Percentiles rank a stretch among this genome's conserved stretches.
phyloP scores from a whole-genome alignment of 352 stramenopile species.

The Phytophthora multivora region DNA sequence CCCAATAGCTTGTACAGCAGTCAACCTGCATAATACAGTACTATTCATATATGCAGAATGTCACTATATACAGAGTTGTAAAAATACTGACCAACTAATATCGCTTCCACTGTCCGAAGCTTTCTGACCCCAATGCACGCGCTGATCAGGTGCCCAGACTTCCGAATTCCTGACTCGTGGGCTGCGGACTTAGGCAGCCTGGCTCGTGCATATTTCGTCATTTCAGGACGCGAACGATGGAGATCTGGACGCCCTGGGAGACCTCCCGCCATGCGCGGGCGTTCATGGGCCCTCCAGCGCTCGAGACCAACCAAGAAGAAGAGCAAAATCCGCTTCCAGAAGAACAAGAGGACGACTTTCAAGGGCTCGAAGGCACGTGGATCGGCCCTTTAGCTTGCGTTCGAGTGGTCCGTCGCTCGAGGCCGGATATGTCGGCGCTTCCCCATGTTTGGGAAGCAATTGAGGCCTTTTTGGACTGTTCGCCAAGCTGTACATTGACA shows the following conservation, averaged over 20 bases:
- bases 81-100: not conserved
- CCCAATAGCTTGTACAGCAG: too few species aligned
- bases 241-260: constrained; percentile 33
- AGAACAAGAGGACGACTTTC: not conserved
- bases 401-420: constrained; percentile 23
- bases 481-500: constrained; percentile 27
- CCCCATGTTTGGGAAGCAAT: constrained; percentile 30
- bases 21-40: not conserved
- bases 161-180: not conserved
- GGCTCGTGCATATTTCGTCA: not conserved
- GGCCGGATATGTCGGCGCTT: constrained; percentile 20
- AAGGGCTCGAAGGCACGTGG: constrained; percentile 5
- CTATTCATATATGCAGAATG: not conserved
- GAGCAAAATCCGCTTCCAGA: too few species aligned
- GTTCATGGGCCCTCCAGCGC: constrained; percentile 3
- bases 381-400: constrained; percentile 25
- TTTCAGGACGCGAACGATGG: constrained; percentile 10
- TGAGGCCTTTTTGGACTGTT: constrained; percentile 31
- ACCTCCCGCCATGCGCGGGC: constrained; percentile 16
- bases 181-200: not conserved
- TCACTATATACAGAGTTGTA: not conserved
- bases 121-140: constrained; percentile 12
- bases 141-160: not conserved
- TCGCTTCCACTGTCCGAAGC: constrained; percentile 18
- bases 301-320: not conserved